Evolutionary conservation across 1,284 basidiomycete genomes (phyloP), one percentile per base, ranked within the genome.

Genomic region (Microbotryum lychnidis-dioicae): DNA sequence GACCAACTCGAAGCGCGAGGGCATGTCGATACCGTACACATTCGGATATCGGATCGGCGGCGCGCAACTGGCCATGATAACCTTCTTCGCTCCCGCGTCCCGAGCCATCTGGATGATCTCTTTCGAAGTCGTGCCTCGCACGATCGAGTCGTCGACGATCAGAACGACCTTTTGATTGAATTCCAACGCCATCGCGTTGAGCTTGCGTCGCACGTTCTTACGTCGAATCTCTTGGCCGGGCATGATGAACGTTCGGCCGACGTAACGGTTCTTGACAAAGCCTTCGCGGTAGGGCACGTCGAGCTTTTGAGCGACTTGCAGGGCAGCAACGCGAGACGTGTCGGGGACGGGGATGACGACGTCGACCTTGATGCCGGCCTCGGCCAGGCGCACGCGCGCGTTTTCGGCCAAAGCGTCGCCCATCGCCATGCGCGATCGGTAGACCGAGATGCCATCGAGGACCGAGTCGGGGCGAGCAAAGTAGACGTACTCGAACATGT

Each of bases 11-110:
- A 80, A 77, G 10, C 91, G 86, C 1, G 91, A 91, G 37, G 96
- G 96, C 96, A 98, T 99, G 79, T 99, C 96, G 74, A 99, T 99
- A 42, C 96, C 96, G 77, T 98, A 98, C 7, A 99, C 96, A 74
- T 98, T 97, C 12, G 91, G 87, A 76, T 86, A 84, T 82, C 91
- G 82, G 73, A 98, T 97, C 3, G 94, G 91, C 16, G 96, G 96
- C 18, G 96, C 91, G 72, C 94, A 98, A 58, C 91, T 96, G 1
- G 96, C 96, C 69, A 98, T 87, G 69, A 97, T 88, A 71, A 99
- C 91, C 71, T 89, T 90, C 77, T 88, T 91, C n/a, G 96, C 94
- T 20, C 96, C 96, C 8, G 97, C 96, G 72, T 99, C 96, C 74
- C 93, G 91, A 37, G 96, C 96, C 94, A 99, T 98, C 76, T 97